phyloP scores from a whole-genome alignment of 208 protist genomes.

The Acanthamoeba sp. region DNA sequence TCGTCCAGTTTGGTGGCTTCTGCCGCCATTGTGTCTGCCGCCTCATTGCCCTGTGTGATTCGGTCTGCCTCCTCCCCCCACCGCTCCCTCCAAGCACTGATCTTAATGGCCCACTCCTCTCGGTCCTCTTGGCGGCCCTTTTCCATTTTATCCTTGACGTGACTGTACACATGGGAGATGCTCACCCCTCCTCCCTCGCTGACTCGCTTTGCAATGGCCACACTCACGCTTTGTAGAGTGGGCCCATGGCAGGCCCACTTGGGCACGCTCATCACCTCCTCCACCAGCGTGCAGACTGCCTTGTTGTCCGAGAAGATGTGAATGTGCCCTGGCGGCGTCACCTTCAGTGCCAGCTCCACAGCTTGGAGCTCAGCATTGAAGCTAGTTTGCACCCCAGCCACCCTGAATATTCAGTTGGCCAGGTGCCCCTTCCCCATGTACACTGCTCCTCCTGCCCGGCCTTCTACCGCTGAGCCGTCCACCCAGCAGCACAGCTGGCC shows the following conservation, averaged over 20 bases:
- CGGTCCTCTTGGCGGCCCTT: not conserved
- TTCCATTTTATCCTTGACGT: not conserved
- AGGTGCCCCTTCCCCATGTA: not conserved
- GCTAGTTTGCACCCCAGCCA: not conserved
- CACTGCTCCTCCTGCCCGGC: not conserved
- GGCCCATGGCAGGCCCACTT: too few species aligned
- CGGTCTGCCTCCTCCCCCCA: not conserved
- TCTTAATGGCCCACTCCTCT: not conserved
- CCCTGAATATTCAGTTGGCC: not conserved
- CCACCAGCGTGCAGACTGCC: not conserved
- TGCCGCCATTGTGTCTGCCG: not conserved
- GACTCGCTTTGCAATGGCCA: not conserved
- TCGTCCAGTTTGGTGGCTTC: not conserved
- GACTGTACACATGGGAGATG: not conserved
- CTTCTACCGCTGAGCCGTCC: not conserved
- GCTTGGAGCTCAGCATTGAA: not conserved
- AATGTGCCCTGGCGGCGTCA: not conserved
- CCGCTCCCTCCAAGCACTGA: not conserved
- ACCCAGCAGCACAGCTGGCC: not conserved
- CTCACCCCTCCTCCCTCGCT: not conserved
- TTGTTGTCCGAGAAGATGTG: not conserved
- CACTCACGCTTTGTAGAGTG: not conserved
- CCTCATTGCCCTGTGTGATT: not conserved
- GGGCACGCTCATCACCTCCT: not conserved
- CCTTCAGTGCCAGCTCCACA: not conserved